phyloP scores from a whole-genome alignment of 2,329 filamentous ascomycete species.

The Orbilia oligospora region DNA sequence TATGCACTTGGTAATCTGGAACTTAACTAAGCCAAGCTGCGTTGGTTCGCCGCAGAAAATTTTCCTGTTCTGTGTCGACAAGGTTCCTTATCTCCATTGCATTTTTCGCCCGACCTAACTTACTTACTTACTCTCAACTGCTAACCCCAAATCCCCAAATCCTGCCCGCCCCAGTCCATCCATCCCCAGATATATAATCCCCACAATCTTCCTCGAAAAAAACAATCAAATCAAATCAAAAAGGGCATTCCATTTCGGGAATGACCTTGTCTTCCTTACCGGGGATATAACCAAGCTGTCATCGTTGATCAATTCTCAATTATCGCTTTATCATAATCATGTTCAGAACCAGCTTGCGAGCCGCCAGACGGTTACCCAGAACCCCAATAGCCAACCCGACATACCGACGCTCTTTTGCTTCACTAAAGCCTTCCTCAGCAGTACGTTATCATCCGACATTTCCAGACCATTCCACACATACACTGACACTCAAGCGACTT shows the following conservation, averaged over 20 bases:
- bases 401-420: slow-evolving; percentile 54
- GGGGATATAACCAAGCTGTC: slow-evolving; percentile 10
- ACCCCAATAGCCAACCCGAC: slow-evolving; percentile 5
- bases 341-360: slow-evolving; percentile 56
- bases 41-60: slow-evolving; percentile 58
- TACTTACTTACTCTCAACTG: background rate
- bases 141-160: background rate
- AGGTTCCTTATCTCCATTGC: slow-evolving; percentile 12
- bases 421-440: slow-evolving; percentile 30
- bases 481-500: slow-evolving; percentile 5
- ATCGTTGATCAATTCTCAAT: background rate
- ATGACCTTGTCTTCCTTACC: slow-evolving; percentile 12
- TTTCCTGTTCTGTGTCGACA: slow-evolving; percentile 28
- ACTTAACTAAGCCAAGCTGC: slow-evolving; percentile 5
- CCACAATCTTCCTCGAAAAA: background rate
- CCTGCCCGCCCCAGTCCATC: background rate
- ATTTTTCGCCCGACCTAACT: background rate
- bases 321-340: slow-evolving; percentile 4
- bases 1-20: no score
- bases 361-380: slow-evolving; percentile 51
- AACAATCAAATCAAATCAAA: no score
- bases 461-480: background rate
- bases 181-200: no score
- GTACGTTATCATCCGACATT: slow-evolving; percentile 25
- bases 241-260: background rate